phyloP scores from a whole-genome alignment of 495 filamentous ascomycete genomes.

The Daldinia grandis region DNA sequence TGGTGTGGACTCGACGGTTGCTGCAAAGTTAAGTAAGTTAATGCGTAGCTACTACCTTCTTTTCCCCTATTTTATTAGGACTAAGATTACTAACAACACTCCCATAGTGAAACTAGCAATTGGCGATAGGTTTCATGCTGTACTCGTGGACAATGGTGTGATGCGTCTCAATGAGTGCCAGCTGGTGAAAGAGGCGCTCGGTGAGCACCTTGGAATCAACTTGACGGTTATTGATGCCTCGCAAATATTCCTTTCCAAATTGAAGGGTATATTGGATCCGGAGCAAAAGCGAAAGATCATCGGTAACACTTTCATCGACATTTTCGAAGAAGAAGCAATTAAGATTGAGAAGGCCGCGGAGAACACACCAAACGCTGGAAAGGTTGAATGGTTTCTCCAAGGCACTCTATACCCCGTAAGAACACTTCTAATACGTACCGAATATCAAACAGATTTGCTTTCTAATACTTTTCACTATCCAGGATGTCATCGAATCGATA shows the following conservation, averaged over 20 bases:
- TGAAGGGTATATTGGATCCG: slow-evolving; percentile 81
- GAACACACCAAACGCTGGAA: slow-evolving; percentile 66
- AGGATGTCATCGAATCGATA: slow-evolving; percentile 82
- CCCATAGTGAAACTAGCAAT: slow-evolving; percentile 67
- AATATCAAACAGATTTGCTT: too few species aligned
- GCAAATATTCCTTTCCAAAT: slow-evolving; percentile 73
- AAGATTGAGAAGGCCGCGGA: slow-evolving; percentile 75
- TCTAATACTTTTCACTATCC: slow-evolving; percentile 35
- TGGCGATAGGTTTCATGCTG: slow-evolving; percentile 86
- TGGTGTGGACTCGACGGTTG: slow-evolving; percentile 93
- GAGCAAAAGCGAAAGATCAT: slow-evolving; percentile 96
- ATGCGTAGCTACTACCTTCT: neutral
- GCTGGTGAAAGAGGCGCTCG: slow-evolving; percentile 77
- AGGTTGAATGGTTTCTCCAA: slow-evolving; percentile 84
- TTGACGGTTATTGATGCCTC: slow-evolving; percentile 86
- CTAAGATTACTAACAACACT: neutral
- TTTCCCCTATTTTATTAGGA: neutral
- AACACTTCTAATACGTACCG: neutral
- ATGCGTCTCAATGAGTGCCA: slow-evolving; percentile 88
- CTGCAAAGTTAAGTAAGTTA: slow-evolving; percentile 61
- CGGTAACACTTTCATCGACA: slow-evolving; percentile 83
- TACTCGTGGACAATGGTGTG: slow-evolving; percentile 81
- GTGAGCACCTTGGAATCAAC: slow-evolving; percentile 83
- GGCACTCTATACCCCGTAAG: slow-evolving; percentile 77
- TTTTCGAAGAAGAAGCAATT: slow-evolving; percentile 83